Evolutionary conservation across 1,284 basidiomycete species (phyloP), one percentile per base, ranked within the genome.

Genomic region (Exobasidium cylindrosporum): DNA sequence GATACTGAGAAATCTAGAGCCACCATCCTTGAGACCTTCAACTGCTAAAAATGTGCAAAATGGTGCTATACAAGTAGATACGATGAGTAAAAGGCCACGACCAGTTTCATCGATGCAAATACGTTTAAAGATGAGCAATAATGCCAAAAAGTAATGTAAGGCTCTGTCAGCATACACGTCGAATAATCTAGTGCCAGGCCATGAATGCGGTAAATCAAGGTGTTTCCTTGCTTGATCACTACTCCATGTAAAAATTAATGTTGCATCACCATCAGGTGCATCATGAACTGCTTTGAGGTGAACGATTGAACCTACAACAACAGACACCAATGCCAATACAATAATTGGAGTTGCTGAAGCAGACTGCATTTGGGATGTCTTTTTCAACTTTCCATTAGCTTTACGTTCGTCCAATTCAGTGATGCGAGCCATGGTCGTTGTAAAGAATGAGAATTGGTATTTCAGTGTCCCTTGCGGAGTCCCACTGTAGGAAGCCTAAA

Each of bases 21-120:
- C 13, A 31, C 57, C 57, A 26, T 49, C 29, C 30, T 58, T 58
- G 52, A 58, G 3, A 3, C 13, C 11, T 52, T 58, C 57, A 26
- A 29, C n/a, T 26, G 57, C 21, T 10, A 26, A 17, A n/a, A 58
- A 58, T 6, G 6, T 4, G 28, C 40, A 11, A 17, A 58, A 14
- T 11, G 57, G 57, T 24, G 44, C 57, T 4, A 26, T 3, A 2
- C 26, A 32, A 24, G 23, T 31, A 7, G 47, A 10, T 13, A 58
- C n/a, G 23, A 58, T 26, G 45, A 58, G 46, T 6, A 58, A 21
- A 2, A 58, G 14, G 29, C 26, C 21, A 23, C 29, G 31, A 44
- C 53, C 53, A 24, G 30, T 26, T 11, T 55, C 17, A 23, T 55
- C 5, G 3, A 21, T 21, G 4, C n/a, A 23, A 4, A 31, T 23